phyloP scores from a whole-genome alignment of 2,329 filamentous ascomycete species.

The Aspergillus felis region DNA sequence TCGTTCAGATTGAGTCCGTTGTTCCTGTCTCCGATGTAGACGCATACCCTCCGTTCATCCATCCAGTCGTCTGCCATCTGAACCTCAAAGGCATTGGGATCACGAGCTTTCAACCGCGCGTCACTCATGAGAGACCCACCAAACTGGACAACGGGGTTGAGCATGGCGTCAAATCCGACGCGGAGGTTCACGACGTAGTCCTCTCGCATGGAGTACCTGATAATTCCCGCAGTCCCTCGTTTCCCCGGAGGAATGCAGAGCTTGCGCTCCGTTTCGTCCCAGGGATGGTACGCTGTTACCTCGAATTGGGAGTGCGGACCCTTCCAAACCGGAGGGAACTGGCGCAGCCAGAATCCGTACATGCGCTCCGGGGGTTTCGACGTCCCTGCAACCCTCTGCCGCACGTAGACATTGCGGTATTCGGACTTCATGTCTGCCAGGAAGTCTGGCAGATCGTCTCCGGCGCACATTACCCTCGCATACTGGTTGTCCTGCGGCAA shows the following conservation, averaged over 20 bases:
- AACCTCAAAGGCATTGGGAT: neutral
- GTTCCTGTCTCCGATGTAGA: neutral
- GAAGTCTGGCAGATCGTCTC: neutral
- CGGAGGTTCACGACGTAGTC: neutral
- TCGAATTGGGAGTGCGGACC: neutral
- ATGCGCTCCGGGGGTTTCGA: neutral
- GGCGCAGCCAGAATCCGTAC: constrained; percentile 1
- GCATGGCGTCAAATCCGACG: neutral
- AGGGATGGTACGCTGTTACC: neutral
- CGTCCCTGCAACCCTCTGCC: neutral
- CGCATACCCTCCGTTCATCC: neutral
- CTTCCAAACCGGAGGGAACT: neutral
- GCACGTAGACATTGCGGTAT: neutral
- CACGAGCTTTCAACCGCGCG: neutral
- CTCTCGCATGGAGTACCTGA: neutral
- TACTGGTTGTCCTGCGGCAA: neutral
- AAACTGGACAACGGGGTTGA: neutral
- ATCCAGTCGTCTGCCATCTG: neutral
- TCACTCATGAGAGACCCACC: neutral
- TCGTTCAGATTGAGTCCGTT: neutral
- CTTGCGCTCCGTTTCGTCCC: neutral
- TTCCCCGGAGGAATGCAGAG: neutral
- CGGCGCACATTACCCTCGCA: neutral
- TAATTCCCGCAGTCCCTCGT: neutral
- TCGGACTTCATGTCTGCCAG: neutral